Conservation (phyloP, 1,284 basidiomycete genomes). For the Microbotryomycetes sp. region DNA sequence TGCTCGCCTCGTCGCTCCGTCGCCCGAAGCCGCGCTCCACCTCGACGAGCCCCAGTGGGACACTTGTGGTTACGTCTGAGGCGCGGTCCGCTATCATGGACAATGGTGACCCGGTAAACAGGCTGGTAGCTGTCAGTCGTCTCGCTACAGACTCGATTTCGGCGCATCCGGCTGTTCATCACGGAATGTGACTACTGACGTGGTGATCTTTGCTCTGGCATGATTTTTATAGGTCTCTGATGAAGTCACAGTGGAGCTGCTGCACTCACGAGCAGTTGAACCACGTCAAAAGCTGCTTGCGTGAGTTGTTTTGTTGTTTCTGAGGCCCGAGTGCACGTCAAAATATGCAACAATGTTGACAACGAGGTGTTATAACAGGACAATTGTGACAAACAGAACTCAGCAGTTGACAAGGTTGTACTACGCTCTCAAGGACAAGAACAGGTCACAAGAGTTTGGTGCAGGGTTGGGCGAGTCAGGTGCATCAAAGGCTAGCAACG, state of each 20-base stretch:
- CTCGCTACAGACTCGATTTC: too few species aligned
- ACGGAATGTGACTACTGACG: too few species aligned
- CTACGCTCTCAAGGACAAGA: slow-evolving; percentile 30
- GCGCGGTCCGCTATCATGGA: too few species aligned
- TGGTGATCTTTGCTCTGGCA: too few species aligned
- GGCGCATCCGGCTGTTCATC: too few species aligned
- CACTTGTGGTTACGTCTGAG: too few species aligned
- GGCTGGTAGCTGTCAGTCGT: too few species aligned
- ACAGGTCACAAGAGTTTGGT: slow-evolving; percentile 12
- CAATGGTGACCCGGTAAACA: too few species aligned
- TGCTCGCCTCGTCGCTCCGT: too few species aligned
- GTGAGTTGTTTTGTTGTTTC: not conserved
- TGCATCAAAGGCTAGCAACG: not conserved
- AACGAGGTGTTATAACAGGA: not conserved
- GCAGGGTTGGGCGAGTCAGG: slow-evolving; percentile 25
- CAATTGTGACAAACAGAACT: slow-evolving; percentile 8
- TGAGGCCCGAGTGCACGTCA: not conserved
- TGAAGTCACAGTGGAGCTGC: not conserved
- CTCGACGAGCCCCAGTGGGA: too few species aligned
- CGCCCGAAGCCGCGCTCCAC: too few species aligned
- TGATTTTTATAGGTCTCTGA: too few species aligned
- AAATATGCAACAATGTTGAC: not conserved
- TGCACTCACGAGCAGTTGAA: not conserved
- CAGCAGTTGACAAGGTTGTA: slow-evolving; percentile 28
- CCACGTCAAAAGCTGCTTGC: slow-evolving; percentile 6